phyloP scores from a whole-genome alignment of 257 asterid species.

The Capsicum rhomboideum region DNA sequence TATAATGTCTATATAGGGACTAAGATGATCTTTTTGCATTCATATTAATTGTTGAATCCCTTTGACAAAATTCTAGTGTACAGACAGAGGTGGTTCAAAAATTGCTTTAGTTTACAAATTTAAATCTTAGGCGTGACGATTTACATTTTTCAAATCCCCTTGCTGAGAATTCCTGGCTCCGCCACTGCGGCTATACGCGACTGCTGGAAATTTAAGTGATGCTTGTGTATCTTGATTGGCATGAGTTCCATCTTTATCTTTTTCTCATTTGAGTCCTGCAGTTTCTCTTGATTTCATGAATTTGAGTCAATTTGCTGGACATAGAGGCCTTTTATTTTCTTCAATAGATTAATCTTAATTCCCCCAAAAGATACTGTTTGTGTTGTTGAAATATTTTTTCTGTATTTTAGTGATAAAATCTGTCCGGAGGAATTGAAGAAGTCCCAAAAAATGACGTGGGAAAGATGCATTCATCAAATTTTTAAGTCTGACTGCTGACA shows the following conservation, averaged over 20 bases:
- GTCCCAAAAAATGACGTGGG: not conserved
- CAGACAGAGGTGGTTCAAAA: not conserved
- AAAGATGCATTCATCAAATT: too few relatives aligned
- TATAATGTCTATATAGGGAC: not conserved
- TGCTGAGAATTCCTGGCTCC: not conserved
- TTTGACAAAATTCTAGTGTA: not conserved
- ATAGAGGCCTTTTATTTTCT: not conserved
- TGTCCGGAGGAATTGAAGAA: not conserved
- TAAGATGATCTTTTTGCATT: not conserved
- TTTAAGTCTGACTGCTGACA: too few relatives aligned
- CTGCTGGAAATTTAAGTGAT: not conserved
- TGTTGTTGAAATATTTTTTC: not conserved
- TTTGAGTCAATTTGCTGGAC: not conserved
- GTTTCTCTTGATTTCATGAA: not conserved
- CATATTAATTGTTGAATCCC: not conserved
- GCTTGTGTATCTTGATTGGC: not conserved
- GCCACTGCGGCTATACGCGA: not conserved
- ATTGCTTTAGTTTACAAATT: not conserved
- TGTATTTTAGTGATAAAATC: not conserved
- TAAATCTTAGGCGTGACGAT: not conserved
- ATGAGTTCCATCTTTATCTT: not conserved
- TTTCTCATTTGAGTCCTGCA: not conserved
- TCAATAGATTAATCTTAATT: not conserved
- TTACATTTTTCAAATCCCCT: not conserved
- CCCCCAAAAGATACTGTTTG: not conserved